Evolutionary conservation across 208 protist genomes (phyloP).

Genomic region (Naegleria lovaniensis): DNA sequence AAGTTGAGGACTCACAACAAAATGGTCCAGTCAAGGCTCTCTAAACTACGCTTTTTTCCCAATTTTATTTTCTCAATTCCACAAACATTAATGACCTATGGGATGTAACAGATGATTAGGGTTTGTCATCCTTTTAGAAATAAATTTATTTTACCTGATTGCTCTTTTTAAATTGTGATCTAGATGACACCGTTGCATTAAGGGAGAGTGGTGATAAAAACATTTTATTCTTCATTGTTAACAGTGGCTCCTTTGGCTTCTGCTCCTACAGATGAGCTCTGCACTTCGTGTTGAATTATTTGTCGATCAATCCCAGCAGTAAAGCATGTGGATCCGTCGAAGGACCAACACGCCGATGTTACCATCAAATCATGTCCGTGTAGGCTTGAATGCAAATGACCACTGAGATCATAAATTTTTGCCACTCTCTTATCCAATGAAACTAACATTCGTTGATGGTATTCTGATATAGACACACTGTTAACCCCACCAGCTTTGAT

Average conservation of each 20-base stretch:
- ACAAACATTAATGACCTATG: too few relatives aligned
- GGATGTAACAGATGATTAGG: too few relatives aligned
- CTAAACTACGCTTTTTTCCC: too few relatives aligned
- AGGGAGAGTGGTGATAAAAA: too few relatives aligned
- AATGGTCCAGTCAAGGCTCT: background rate
- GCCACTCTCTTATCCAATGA: background rate
- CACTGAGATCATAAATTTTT: background rate
- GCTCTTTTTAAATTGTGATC: background rate
- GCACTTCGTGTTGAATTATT: background rate
- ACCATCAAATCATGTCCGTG: background rate
- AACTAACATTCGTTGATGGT: background rate
- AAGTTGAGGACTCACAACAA: background rate
- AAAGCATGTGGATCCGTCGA: background rate
- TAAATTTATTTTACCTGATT: background rate
- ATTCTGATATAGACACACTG: background rate
- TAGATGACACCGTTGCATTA: too few relatives aligned
- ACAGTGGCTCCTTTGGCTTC: background rate
- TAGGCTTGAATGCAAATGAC: background rate
- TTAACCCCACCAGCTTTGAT: background rate
- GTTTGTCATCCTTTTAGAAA: background rate
- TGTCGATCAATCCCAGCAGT: background rate
- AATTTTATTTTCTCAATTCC: too few relatives aligned
- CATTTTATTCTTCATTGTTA: background rate
- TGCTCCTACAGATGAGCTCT: too few relatives aligned
- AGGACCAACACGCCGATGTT: background rate